phyloP scores from a whole-genome alignment of 1,284 basidiomycete genomes.

The Pholiota adiposa region DNA sequence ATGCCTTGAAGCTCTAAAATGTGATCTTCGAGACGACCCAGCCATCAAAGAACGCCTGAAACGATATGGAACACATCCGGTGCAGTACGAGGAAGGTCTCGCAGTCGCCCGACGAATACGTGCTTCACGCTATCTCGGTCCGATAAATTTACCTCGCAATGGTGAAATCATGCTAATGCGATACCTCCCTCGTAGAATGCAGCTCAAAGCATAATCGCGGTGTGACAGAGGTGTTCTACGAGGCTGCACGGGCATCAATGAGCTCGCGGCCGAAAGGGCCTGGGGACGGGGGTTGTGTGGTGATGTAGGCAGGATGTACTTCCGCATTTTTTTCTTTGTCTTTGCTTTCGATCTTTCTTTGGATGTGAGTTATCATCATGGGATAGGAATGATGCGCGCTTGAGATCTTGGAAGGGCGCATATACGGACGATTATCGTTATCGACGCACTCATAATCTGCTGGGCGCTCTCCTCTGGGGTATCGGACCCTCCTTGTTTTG shows the following conservation, averaged over 20 bases:
- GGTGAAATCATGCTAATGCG: conserved; percentile 2
- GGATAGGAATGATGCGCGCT: background rate
- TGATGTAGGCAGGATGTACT: conserved; percentile 46
- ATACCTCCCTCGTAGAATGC: conserved; percentile 66
- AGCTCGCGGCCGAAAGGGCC: conserved; percentile 73
- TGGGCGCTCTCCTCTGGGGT: conserved; percentile 1
- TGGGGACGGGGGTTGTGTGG: conserved; percentile 51
- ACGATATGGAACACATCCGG: conserved; percentile 67
- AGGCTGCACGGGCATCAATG: conserved; percentile 85
- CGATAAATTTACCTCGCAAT: conserved; percentile 27
- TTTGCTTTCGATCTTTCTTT: background rate
- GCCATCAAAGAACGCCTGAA: conserved; percentile 69
- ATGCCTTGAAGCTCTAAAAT: conserved; percentile 78
- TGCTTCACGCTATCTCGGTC: conserved; percentile 90
- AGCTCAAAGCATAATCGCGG: conserved; percentile 96
- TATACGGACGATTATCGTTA: background rate
- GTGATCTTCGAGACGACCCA: conserved; percentile 87
- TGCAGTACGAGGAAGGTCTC: conserved; percentile 91
- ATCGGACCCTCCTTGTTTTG: background rate
- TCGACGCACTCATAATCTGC: background rate
- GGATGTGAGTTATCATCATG: background rate
- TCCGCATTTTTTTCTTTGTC: background rate
- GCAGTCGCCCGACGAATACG: conserved; percentile 88
- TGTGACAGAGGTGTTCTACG: conserved; percentile 90
- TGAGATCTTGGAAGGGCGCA: background rate